phyloP scores from a whole-genome alignment of 306 rosid species.

The Boehmeria nivea region DNA sequence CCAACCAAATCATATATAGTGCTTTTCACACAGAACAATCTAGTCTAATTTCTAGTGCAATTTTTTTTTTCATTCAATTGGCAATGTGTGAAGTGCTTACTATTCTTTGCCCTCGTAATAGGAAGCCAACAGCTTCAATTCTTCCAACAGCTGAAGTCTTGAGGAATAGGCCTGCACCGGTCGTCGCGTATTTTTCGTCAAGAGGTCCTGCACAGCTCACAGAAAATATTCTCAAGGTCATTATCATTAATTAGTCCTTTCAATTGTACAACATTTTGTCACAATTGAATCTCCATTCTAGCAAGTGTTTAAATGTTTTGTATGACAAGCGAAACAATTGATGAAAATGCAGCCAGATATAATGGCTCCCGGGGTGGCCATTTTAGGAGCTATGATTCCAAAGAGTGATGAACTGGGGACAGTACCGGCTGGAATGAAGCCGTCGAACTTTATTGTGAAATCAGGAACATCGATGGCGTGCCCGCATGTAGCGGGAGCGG shows the following conservation, averaged over 20 bases:
- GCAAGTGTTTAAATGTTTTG: too few relatives aligned
- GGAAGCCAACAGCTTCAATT: slow-evolving; percentile 73
- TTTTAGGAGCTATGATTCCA: slow-evolving; percentile 73
- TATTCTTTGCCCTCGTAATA: slow-evolving; percentile 17
- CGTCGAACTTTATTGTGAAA: slow-evolving; percentile 51
- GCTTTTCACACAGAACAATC: too few relatives aligned
- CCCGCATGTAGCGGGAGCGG: slow-evolving; percentile 92
- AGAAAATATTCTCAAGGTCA: slow-evolving; percentile 89
- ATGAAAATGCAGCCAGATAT: slow-evolving; percentile 88
- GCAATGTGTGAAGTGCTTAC: too few relatives aligned
- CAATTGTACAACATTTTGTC: not conserved
- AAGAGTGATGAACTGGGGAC: slow-evolving; percentile 47
- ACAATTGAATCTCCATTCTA: too few relatives aligned
- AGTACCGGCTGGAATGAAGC: slow-evolving; percentile 49
- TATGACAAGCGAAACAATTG: too few relatives aligned
- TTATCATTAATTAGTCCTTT: slow-evolving; percentile 15
- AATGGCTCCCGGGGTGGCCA: slow-evolving; percentile 84
- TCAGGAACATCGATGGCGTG: slow-evolving; percentile 98
- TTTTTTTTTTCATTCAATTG: too few relatives aligned
- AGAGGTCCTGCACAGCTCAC: slow-evolving; percentile 83
- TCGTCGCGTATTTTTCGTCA: slow-evolving; percentile 78
- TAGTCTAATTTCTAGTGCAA: too few relatives aligned
- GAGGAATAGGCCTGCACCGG: slow-evolving; percentile 59
- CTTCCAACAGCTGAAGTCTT: slow-evolving; percentile 54
- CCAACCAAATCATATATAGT: not conserved